Conservation (phyloP, 169 alveolate genomes). For the Theileria equi region DNA sequence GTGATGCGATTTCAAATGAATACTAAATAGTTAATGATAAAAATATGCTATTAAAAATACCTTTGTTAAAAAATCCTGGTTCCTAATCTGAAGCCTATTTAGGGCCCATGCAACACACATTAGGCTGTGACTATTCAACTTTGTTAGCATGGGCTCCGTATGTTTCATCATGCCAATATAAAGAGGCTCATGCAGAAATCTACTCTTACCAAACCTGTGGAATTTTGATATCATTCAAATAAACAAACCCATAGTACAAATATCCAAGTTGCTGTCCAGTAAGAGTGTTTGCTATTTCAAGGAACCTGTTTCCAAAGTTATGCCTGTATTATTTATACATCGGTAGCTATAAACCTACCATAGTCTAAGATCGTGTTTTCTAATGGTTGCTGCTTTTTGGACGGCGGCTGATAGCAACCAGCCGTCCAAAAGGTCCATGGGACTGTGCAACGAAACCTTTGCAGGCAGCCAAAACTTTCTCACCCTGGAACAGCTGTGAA, state of each 20-base stretch:
- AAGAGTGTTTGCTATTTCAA: conserved; percentile 67
- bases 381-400: conserved; percentile 81
- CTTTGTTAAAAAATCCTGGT: conserved; percentile 36
- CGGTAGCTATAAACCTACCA: conserved; percentile 58
- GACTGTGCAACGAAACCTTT: conserved; percentile 74
- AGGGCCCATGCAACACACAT: conserved; percentile 83
- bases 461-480: conserved; percentile 83
- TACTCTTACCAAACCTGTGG: conserved; percentile 74
- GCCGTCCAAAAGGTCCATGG: conserved; percentile 74
- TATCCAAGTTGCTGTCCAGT: conserved; percentile 83
- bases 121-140: conserved; percentile 73
- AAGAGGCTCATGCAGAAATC: conserved; percentile 63
- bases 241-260: conserved; percentile 75
- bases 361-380: conserved; percentile 75
- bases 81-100: conserved; percentile 62
- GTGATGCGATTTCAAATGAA: conserved; percentile 53
- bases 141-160: conserved; percentile 58
- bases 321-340: conserved; percentile 38
- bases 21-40: conserved; percentile 1
- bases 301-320: conserved; percentile 56
- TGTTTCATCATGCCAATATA: conserved; percentile 58
- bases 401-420: conserved; percentile 74
- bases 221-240: not conserved
- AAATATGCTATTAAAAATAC: conserved; percentile 9
- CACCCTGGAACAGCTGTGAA: conserved; percentile 41